Base-by-base conservation (phyloP, 352 stramenopile species). In the Plasmopara halstedii region DNA sequence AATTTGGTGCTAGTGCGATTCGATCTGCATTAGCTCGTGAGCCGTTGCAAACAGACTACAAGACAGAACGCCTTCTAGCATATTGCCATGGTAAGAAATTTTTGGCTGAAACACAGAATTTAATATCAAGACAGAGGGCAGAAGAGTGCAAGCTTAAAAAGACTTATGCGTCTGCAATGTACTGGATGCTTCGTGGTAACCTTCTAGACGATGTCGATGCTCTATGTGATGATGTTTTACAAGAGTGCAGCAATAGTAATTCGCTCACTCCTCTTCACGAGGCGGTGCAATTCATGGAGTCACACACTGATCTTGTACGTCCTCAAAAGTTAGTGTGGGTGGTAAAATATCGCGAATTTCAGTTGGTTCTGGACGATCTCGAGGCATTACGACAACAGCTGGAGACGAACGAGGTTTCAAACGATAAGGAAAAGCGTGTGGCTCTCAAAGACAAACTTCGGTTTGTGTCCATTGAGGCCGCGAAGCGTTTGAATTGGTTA, bases 261-360 rank as follows among this genome's bases (percentile, higher is more conserved):
- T 67, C 70, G 10, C 43, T 85, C 8, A 54, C 59, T 14, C 50
- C 68, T 9, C 61, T 91, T 23, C 61, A 88, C 21, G 71, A 85
- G 50, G 70, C 76, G 2, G 68, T 83, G 26, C 77, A 88, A 38
- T 87, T 87, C 51, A 55, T 88, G 35, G 73, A 84, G 20, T n/a
- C 33, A 21, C 61, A 72, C 18, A 34, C 53, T 13, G 61, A 79
- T 10, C 51, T 83, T 26, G 58, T 71, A 13, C 60, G 58, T 23
- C 74, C 73, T 14, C 62, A 73, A 32, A 68, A 67, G 40, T 48
- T 88, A 15, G 50, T 56, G 23, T 91, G 79, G 72, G 46, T 88
- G 4, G 60, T 86, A 13, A 62, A 59, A 26, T 91, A 87, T 56
- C 73, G 79, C 4, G 77, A 91, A 48, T 65, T 88, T 11, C 53